A percentile compares a stretch with the other conserved stretches of the same genome.
Evolutionary conservation across 805 yeast species (phyloP).

Genomic region (Isabelozyma heimii): DNA sequence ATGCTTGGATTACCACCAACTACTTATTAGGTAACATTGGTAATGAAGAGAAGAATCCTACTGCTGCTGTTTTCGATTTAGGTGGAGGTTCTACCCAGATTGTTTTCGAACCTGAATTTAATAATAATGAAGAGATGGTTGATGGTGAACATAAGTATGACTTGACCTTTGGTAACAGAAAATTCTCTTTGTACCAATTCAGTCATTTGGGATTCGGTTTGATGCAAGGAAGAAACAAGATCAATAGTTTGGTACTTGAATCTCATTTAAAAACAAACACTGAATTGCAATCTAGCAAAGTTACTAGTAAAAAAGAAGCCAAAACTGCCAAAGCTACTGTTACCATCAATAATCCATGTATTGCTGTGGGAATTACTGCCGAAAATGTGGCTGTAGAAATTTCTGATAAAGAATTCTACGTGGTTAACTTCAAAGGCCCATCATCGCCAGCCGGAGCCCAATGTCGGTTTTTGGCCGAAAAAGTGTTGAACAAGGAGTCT

Average conservation of each 20-base stretch:
- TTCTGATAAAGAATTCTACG: constrained; percentile 40
- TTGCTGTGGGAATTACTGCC: constrained; percentile 74
- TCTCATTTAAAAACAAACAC: constrained; percentile 36
- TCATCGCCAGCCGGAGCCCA: constrained; percentile 59
- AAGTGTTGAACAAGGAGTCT: constrained; percentile 76
- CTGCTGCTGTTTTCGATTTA: constrained; percentile 95
- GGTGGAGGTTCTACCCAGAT: constrained; percentile 99
- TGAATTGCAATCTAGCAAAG: constrained; percentile 19
- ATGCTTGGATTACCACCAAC: constrained; percentile 97
- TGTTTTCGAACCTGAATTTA: constrained; percentile 90
- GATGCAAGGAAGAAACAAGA: constrained; percentile 86
- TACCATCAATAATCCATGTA: constrained; percentile 74
- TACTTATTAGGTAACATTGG: constrained; percentile 94
- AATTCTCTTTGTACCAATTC: constrained; percentile 83
- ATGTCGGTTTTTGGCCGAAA: constrained; percentile 83
- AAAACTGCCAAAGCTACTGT: constrained; percentile 40
- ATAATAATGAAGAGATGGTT: constrained; percentile 56
- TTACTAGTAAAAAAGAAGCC: constrained; percentile 24
- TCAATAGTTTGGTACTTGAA: constrained; percentile 65
- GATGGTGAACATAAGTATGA: constrained; percentile 89
- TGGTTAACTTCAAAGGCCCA: constrained; percentile 67
- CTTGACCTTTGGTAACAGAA: constrained; percentile 75
- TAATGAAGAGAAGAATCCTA: constrained; percentile 64
- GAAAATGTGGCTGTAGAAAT: constrained; percentile 59
- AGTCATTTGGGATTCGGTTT: constrained; percentile 96